Conservation (phyloP, 1,284 basidiomycete genomes). For the Cutaneotrichosporon sp. region DNA sequence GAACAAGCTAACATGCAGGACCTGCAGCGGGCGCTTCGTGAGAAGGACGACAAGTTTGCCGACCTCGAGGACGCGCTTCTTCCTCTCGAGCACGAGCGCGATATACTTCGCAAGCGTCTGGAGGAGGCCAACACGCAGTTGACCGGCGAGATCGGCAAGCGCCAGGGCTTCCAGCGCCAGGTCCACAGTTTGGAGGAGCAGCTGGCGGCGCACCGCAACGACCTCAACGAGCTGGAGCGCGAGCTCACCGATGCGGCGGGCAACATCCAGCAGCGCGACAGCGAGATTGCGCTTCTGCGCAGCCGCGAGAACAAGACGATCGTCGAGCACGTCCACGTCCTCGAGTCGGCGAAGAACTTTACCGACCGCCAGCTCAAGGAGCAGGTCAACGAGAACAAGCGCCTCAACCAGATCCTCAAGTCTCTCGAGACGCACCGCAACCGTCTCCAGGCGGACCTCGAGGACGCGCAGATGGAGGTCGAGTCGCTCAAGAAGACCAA, state of each 20-base stretch:
- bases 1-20: constrained; percentile 59
- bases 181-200: constrained; percentile 69
- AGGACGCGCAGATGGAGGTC: constrained; percentile 76
- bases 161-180: constrained; percentile 70
- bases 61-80: constrained; percentile 85
- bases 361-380: constrained; percentile 90
- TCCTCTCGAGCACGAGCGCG: constrained; percentile 78
- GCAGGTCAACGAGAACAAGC: constrained; percentile 47
- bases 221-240: constrained; percentile 70
- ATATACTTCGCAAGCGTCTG: constrained; percentile 69
- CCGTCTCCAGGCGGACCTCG: constrained; percentile 76
- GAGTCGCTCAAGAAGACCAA: constrained; percentile 69
- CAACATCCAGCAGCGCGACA: constrained; percentile 79
- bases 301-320: constrained; percentile 92
- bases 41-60: constrained; percentile 73
- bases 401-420: constrained; percentile 45
- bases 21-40: constrained; percentile 54
- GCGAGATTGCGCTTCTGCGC: constrained; percentile 80
- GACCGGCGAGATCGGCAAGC: constrained; percentile 58
- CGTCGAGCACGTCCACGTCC: constrained; percentile 96
- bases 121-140: constrained; percentile 61
- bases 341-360: constrained; percentile 94
- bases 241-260: constrained; percentile 76
- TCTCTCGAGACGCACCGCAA: constrained; percentile 52
- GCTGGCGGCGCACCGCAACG: constrained; percentile 66